Conservation (phyloP, 352 stramenopile species). For the Hyaloperonospora brassicae region DNA sequence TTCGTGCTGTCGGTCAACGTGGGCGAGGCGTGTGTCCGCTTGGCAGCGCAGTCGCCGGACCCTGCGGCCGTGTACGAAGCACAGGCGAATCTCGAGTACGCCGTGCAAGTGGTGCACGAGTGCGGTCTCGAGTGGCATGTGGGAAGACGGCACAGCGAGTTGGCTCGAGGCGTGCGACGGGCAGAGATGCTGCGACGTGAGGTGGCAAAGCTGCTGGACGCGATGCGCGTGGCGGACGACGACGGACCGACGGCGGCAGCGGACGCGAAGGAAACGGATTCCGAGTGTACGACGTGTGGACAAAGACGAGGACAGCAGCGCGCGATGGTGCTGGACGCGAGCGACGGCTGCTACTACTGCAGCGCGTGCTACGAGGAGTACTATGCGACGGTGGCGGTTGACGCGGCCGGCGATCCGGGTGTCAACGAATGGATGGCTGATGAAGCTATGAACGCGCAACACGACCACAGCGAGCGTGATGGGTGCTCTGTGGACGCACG, state of each 20-base stretch:
- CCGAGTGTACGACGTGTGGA: slow-evolving; percentile 48
- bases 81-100: slow-evolving; percentile 39
- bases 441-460: neutral
- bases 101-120: slow-evolving; percentile 37
- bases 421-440: slow-evolving; percentile 1
- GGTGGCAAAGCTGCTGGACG: slow-evolving; percentile 12
- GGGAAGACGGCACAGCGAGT: slow-evolving; percentile 10
- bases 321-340: slow-evolving; percentile 42
- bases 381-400: slow-evolving; percentile 29
- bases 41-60: slow-evolving; percentile 13
- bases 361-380: slow-evolving; percentile 57
- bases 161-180: slow-evolving; percentile 25
- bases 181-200: slow-evolving; percentile 15
- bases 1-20: slow-evolving; percentile 71
- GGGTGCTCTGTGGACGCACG: no score
- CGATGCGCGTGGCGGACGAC: slow-evolving; percentile 6
- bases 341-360: slow-evolving; percentile 65
- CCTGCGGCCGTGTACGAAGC: slow-evolving; percentile 22
- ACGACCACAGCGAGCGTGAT: neutral
- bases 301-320: slow-evolving; percentile 3
- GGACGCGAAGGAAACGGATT: neutral
- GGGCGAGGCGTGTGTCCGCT: slow-evolving; percentile 35
- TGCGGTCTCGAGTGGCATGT: slow-evolving; percentile 26
- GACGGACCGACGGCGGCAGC: neutral
- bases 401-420: neutral